These are phyloP conservation scores for Allium fistulosum DNA, from an alignment of 106 monocot species.

Conservation along the genomic window DNA sequence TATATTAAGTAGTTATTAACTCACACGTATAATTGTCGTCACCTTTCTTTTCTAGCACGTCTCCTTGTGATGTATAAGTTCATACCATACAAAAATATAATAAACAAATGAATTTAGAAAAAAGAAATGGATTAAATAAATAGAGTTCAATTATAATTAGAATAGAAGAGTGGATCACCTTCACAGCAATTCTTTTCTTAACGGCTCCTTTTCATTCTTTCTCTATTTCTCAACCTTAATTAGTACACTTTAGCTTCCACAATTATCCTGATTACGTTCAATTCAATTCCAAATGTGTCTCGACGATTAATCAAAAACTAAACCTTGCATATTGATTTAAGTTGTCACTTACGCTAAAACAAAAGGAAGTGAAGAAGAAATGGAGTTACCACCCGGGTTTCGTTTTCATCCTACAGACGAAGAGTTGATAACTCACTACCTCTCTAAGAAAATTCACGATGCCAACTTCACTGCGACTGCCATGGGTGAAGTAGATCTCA, in stretches of 20 bases:
- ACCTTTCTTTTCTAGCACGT: slow-evolving; percentile 2
- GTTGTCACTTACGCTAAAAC: background rate
- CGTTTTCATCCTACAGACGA: slow-evolving; percentile 52
- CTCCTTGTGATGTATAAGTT: background rate
- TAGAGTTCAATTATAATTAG: background rate
- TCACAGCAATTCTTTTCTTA: slow-evolving; percentile 12
- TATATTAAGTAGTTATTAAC: too few species aligned
- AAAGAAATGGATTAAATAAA: background rate
- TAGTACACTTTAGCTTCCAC: background rate
- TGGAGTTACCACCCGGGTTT: slow-evolving; percentile 38
- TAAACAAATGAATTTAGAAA: background rate
- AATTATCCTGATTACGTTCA: background rate
- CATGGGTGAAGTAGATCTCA: slow-evolving; percentile 40
- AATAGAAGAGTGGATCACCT: background rate
- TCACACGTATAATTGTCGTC: too few species aligned
- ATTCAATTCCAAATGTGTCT: background rate
- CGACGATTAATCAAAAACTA: background rate
- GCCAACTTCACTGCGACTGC: slow-evolving; percentile 20
- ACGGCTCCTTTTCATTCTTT: background rate
- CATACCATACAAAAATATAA: background rate
- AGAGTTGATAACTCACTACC: slow-evolving; percentile 46
- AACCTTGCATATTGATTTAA: background rate
- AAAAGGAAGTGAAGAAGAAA: slow-evolving; percentile 3
- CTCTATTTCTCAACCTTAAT: background rate
- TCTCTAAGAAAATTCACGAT: slow-evolving; percentile 31